phyloP scores from a whole-genome alignment of 2,329 filamentous ascomycete species.

The Monosporascus ibericus region DNA sequence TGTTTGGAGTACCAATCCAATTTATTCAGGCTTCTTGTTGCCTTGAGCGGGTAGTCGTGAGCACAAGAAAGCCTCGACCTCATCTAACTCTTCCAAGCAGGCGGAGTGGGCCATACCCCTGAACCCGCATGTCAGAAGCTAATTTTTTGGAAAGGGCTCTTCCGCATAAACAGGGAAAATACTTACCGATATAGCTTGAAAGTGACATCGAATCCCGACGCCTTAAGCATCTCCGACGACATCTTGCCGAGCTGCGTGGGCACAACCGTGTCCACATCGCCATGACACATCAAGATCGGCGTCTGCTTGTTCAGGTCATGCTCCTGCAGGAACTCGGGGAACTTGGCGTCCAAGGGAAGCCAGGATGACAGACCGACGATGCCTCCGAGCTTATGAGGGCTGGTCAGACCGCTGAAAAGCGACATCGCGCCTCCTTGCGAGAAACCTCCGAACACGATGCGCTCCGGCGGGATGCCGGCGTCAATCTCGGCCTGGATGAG shows the following conservation, averaged over 20 bases:
- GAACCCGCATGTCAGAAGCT: conserved; percentile 3
- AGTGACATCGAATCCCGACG: conserved; percentile 65
- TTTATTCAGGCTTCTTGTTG: conserved; percentile 30
- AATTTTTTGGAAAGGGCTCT: background rate
- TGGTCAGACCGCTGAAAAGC: conserved; percentile 72
- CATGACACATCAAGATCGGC: conserved; percentile 84
- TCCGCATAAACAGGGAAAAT: background rate
- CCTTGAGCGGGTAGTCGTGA: conserved; percentile 38
- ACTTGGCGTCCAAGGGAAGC: conserved; percentile 61
- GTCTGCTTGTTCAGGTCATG: conserved; percentile 65
- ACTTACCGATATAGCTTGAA: conserved; percentile 70
- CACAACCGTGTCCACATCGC: conserved; percentile 70
- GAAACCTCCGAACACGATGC: conserved; percentile 83
- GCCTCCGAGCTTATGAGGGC: conserved; percentile 68
- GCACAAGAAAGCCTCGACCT: conserved; percentile 60
- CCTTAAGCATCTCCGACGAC: conserved; percentile 61
- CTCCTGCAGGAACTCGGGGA: conserved; percentile 50
- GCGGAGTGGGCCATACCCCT: conserved; percentile 72
- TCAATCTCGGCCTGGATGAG: conserved; percentile 78
- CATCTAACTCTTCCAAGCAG: conserved; percentile 70
- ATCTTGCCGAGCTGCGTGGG: conserved; percentile 59
- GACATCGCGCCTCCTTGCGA: conserved; percentile 85
- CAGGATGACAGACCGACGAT: conserved; percentile 84
- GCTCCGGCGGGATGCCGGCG: conserved; percentile 71
- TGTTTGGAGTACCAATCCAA: background rate